Percentiles rank a stretch among this genome's conserved stretches.
These are phyloP conservation scores for Camellia japonica DNA, from an alignment of 148 eudicot species.

Conservation along the genomic window DNA sequence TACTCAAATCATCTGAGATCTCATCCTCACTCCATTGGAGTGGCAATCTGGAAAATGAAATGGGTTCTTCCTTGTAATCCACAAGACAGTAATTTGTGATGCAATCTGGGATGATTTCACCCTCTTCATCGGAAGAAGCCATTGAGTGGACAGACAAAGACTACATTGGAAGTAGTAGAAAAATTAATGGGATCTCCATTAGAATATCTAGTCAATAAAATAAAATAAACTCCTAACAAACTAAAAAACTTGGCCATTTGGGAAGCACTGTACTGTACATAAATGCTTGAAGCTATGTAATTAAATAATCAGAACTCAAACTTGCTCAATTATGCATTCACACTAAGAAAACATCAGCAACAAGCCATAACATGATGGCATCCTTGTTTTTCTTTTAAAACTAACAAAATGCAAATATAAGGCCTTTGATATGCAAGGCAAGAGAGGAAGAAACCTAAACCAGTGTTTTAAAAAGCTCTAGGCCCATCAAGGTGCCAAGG, in stretches of 20 bases:
- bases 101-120: constrained; percentile 56
- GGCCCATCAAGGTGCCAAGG: no score
- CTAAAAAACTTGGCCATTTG: not conserved
- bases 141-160: constrained; percentile 21
- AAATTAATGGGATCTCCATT: not conserved
- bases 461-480: no score
- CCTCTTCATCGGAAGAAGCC: constrained; percentile 75
- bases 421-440: not conserved
- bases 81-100: constrained; percentile 49
- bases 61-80: constrained; percentile 28
- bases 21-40: constrained; percentile 36
- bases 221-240: not conserved
- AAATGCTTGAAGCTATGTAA: not conserved
- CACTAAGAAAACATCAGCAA: not conserved
- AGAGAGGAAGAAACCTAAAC: not conserved
- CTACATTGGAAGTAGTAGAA: constrained; percentile 8
- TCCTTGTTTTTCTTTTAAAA: not conserved
- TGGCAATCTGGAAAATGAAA: constrained; percentile 64
- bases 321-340: not conserved
- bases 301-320: not conserved
- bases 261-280: not conserved
- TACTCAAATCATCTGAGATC: constrained; percentile 7
- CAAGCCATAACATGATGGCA: not conserved
- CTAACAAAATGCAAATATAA: not conserved
- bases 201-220: not conserved